These are phyloP conservation scores for Blastomyces emzantsi DNA, from an alignment of 2,329 filamentous ascomycete species.

Conservation along the genomic window DNA sequence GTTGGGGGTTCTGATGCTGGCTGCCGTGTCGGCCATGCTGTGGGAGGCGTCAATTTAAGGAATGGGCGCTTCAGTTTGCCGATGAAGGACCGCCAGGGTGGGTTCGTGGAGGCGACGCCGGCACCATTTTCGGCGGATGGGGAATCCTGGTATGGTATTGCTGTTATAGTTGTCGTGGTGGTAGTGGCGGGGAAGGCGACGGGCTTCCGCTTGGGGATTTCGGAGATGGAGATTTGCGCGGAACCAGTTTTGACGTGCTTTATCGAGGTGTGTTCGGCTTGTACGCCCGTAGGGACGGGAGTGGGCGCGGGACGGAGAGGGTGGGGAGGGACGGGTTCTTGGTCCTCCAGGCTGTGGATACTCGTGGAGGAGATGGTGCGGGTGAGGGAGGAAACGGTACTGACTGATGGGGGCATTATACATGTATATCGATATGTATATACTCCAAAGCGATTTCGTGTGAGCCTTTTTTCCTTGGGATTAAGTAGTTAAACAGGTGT, in stretches of 20 bases:
- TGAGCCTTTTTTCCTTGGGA: background rate
- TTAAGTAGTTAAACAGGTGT: background rate
- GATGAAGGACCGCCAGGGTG: background rate
- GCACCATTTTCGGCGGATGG: background rate
- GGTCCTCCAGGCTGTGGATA: background rate
- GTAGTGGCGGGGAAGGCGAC: conserved; percentile 10
- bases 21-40: background rate
- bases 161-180: background rate
- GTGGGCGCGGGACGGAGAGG: background rate
- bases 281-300: background rate
- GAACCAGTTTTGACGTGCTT: conserved; percentile 8
- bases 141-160: background rate
- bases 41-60: background rate
- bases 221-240: conserved; percentile 9
- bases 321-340: background rate
- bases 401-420: conserved; percentile 2
- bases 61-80: background rate
- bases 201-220: conserved; percentile 17
- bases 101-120: background rate
- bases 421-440: background rate
- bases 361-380: conserved; percentile 4
- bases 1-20: background rate
- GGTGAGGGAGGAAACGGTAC: conserved; percentile 6
- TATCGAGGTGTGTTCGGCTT: background rate
- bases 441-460: background rate